Evolutionary conservation across 169 alveolate genomes (phyloP), one percentile per base, ranked within the genome.

Genomic region (Plasmodium blacklocki): DNA sequence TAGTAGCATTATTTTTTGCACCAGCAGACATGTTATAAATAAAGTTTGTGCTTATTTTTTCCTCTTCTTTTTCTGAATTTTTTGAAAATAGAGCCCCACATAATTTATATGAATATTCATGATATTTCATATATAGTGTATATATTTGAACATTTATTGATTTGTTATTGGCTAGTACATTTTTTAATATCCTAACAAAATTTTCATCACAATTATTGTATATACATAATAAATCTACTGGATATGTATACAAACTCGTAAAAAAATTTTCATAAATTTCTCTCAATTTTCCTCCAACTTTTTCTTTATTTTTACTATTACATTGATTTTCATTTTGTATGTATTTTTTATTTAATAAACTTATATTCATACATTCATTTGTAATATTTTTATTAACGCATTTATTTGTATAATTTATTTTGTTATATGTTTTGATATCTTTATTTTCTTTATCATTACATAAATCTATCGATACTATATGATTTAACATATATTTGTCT

Each of bases 221-320:
- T n/a, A 60, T 52, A 21, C 74, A 74, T 26, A 80, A 12, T 49
- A 80, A 26, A 59, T 80, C 73, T 21, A 80, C 72, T 29, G 90
- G 90, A 71, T 80, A 54, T 54, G 83, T 80, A 47, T 80, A 47
- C 18, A 39, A 15, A 14, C 67, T 80, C 9, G 90, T 29, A 15
- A 80, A 80, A 67, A 67, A 80, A n/a, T 66, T 32, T 14, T 59
- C 54, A 43, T 80, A 80, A 67, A 8, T 67, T n/a, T 67, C 45
- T 21, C 72, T 52, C 63, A 80, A 52, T 56, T 80, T 80, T 14
- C 47, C 11, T 0, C 21, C 62, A 39, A 45, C 15, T n/a, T 19
- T 14, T 52, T 29, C 21, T 11, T 18, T 32, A 7, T 58, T 58
- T 3, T 45, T 60, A 29, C 4, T 3, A 14, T 19, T 45, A 11